phyloP scores from a whole-genome alignment of 2,329 filamentous ascomycete species.

The Karstenula rhodostoma region DNA sequence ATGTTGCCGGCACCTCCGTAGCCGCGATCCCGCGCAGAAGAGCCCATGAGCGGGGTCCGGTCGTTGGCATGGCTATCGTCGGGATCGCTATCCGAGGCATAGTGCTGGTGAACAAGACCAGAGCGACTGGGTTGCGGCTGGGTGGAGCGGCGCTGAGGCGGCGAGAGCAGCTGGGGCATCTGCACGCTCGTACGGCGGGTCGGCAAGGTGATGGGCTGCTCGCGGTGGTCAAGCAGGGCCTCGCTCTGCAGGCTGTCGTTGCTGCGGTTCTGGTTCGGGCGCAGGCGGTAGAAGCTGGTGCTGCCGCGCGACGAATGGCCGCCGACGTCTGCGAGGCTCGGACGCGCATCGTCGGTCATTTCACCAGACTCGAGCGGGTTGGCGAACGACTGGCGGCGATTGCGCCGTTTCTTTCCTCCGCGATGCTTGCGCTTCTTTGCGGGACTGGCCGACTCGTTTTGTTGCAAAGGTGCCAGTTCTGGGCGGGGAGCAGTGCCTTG shows the following conservation, averaged over 20 bases:
- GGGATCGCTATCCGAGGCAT: conserved; percentile 56
- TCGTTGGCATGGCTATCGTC: conserved; percentile 58
- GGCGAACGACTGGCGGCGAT: conserved; percentile 83
- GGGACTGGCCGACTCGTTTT: conserved; percentile 15
- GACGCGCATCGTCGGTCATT: conserved; percentile 61
- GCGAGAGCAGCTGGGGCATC: conserved; percentile 38
- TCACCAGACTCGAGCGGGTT: conserved; percentile 66
- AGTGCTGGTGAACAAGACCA: conserved; percentile 40
- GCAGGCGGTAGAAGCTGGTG: conserved; percentile 63
- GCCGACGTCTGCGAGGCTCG: conserved; percentile 50
- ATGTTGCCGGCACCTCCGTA: conserved; percentile 42
- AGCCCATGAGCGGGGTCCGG: conserved; percentile 63
- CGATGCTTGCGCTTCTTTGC: conserved; percentile 77
- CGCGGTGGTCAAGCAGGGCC: conserved; percentile 84
- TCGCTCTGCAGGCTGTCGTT: conserved; percentile 90
- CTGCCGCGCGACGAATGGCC: conserved; percentile 46
- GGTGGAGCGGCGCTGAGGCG: conserved; percentile 31
- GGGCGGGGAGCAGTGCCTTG: not conserved
- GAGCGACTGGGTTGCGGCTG: conserved; percentile 29
- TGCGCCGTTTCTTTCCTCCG: conserved; percentile 78
- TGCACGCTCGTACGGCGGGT: conserved; percentile 56
- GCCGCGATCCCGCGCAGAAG: conserved; percentile 44
- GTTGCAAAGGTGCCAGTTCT: not conserved
- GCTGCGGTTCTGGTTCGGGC: conserved; percentile 72
- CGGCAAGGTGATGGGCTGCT: conserved; percentile 50